Percentiles rank a stretch among this genome's conserved stretches.
These are phyloP conservation scores for Calophaca sinica DNA, from an alignment of 306 rosid genomes.

Conservation along the genomic window DNA sequence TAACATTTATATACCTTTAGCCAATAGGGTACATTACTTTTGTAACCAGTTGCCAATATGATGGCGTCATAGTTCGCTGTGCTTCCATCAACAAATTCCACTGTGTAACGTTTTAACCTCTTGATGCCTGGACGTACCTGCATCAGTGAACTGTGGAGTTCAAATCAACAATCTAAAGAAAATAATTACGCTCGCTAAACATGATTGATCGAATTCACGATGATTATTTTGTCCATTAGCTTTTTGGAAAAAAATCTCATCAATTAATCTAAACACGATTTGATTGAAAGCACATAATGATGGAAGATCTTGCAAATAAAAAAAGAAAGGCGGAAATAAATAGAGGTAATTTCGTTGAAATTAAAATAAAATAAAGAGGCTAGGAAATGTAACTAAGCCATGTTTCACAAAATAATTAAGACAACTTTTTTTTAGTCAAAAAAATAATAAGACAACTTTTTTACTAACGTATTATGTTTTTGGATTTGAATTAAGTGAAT, in stretches of 20 bases:
- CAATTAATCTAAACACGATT: neutral
- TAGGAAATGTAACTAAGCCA: neutral
- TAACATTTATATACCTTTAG: slow-evolving; percentile 61
- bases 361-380: neutral
- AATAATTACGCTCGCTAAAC: neutral
- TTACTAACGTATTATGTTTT: too few relatives aligned
- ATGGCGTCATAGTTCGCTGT: slow-evolving; percentile 67
- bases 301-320: slow-evolving; percentile 28
- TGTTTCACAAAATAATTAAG: neutral
- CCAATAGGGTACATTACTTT: slow-evolving; percentile 90
- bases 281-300: slow-evolving; percentile 27
- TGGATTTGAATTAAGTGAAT: too few relatives aligned
- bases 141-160: neutral
- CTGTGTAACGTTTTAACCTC: slow-evolving; percentile 60
- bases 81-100: slow-evolving; percentile 68
- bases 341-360: too few relatives aligned
- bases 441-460: neutral
- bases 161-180: slow-evolving; percentile 17
- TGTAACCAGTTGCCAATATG: slow-evolving; percentile 84
- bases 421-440: too few relatives aligned
- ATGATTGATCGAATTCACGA: neutral
- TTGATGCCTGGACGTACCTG: slow-evolving; percentile 74
- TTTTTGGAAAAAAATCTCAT: neutral
- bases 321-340: neutral
- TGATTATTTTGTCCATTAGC: neutral